Evolutionary conservation across 257 asterid genomes (phyloP).

Genomic region (Catharanthus roseus): DNA sequence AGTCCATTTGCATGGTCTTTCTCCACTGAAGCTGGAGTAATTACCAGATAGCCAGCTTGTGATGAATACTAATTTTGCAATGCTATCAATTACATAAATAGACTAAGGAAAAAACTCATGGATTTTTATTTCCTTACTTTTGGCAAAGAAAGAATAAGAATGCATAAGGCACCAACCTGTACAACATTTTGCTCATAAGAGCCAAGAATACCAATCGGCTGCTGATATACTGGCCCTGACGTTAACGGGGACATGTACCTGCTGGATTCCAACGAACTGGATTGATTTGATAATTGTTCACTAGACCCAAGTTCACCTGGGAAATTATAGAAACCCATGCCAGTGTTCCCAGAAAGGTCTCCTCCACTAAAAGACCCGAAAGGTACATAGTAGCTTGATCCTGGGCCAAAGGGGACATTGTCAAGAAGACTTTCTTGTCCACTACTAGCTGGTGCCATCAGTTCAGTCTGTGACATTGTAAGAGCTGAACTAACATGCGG

Average conservation of each 20-base stretch:
- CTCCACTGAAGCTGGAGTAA: neutral
- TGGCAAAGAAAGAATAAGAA: neutral
- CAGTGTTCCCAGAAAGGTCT: slow-evolving; percentile 66
- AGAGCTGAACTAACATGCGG: slow-evolving; percentile 64
- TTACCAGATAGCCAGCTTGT: neutral
- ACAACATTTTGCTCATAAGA: slow-evolving; percentile 80
- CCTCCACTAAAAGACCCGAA: slow-evolving; percentile 86
- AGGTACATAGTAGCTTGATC: slow-evolving; percentile 78
- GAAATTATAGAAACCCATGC: slow-evolving; percentile 71
- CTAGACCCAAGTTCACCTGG: slow-evolving; percentile 73
- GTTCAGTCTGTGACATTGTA: slow-evolving; percentile 68
- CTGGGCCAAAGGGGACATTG: slow-evolving; percentile 63
- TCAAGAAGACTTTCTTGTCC: slow-evolving; percentile 72
- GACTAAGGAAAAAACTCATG: neutral
- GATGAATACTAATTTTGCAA: neutral
- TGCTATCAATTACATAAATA: neutral
- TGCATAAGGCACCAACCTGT: slow-evolving; percentile 56
- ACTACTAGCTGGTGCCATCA: slow-evolving; percentile 58
- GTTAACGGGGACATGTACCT: slow-evolving; percentile 73
- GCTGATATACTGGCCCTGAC: slow-evolving; percentile 80
- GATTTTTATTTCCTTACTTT: neutral
- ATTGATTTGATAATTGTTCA: slow-evolving; percentile 57
- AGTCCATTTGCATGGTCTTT: neutral
- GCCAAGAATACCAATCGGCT: slow-evolving; percentile 84
- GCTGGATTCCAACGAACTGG: slow-evolving; percentile 61